These are phyloP conservation scores for Trichophyton simii DNA, from an alignment of 2,329 filamentous ascomycete genomes.

Conservation along the genomic window DNA sequence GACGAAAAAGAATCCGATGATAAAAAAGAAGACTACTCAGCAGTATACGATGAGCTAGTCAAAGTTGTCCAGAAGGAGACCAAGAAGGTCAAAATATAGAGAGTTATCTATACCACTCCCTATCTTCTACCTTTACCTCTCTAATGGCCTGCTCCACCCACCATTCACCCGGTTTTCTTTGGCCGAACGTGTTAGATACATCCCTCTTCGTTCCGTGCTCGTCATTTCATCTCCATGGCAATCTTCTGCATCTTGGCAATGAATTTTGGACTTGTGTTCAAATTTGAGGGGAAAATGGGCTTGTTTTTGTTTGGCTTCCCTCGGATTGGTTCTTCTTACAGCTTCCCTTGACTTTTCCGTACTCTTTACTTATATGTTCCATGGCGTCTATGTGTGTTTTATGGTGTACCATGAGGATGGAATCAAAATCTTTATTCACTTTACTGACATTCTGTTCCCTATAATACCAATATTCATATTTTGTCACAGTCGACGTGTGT, in stretches of 20 bases:
- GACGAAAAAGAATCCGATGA: constrained; percentile 35
- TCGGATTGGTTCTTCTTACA: background rate
- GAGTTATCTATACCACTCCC: background rate
- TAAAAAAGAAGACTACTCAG: constrained; percentile 38
- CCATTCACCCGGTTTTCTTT: background rate
- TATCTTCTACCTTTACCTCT: background rate
- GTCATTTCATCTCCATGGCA: constrained; percentile 13
- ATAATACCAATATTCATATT: background rate
- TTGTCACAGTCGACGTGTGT: background rate
- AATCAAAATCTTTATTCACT: constrained; percentile 3
- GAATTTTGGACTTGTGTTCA: background rate
- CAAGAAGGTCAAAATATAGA: constrained; percentile 42
- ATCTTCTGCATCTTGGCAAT: constrained; percentile 7
- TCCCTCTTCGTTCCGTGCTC: background rate
- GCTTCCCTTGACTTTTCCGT: background rate
- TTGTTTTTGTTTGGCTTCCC: constrained; percentile 8
- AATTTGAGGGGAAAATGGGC: constrained; percentile 2
- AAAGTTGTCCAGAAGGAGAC: constrained; percentile 49
- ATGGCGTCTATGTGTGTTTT: constrained; percentile 4
- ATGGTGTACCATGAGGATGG: constrained; percentile 5
- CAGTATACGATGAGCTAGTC: constrained; percentile 44
- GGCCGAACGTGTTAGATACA: background rate
- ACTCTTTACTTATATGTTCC: background rate
- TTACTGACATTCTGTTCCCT: background rate
- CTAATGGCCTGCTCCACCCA: background rate